Evolutionary conservation across 495 filamentous ascomycete genomes (phyloP), one percentile per base, ranked within the genome.

Genomic region (Podospora fimiseda): DNA sequence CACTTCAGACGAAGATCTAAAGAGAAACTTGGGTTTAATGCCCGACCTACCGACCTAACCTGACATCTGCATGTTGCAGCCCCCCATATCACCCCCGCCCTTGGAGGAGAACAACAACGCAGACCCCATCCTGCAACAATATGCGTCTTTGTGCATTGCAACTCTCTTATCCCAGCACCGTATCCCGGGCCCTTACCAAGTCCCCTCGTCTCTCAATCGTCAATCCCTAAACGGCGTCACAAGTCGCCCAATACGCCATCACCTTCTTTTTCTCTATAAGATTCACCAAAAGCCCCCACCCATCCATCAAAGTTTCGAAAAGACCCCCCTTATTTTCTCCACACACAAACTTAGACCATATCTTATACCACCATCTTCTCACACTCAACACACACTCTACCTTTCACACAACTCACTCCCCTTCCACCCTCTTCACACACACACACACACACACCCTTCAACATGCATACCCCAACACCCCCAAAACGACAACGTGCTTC

Each of bases 41-140:
- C 67, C 67, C 67, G 65, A 70, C 57, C 57, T 53, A 60, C 67
- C 67, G 65, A 70, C 57, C 57, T 53, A 60, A 58, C 64, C 56
- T 55, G 53, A 66, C 33, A 48, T 43, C 41, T 37, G 21, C 53
- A 47, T 24, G n/a, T 27, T 14, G 20, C 21, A 37, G 42, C 48
- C 44, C 43, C 18, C 36, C n/a, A n/a, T n/a, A n/a, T n/a, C n/a
- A n/a, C n/a, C n/a, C n/a, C n/a, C n/a, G n/a, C 11, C 27, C 27
- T 33, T 33, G 27, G n/a, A n/a, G n/a, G n/a, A n/a, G n/a, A 33
- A 33, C 27, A 43, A 41, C 52, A 45, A 49, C 33, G 45, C 53
- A 45, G 30, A 43, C 40, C 43, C 18, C 27, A 11, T 11, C 43
- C 43, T 46, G 43, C 23, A 47, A 47, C 44, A 16, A 14, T 33